A percentile compares a stretch with the other conserved stretches of the same genome.
Conservation (phyloP, 768 basidiomycete species). For the Tricholoma sp. region DNA sequence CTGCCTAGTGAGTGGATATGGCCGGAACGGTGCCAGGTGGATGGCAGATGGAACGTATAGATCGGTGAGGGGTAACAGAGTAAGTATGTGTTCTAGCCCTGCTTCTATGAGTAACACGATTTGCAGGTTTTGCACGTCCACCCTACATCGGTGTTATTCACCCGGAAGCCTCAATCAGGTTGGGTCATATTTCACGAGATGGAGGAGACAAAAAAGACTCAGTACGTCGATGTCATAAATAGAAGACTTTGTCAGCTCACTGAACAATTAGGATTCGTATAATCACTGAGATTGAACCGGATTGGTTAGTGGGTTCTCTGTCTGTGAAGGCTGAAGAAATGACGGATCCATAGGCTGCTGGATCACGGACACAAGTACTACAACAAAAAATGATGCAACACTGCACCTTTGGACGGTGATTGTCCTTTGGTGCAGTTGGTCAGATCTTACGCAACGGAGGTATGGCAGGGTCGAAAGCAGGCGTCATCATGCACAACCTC, state of each 20-base stretch:
- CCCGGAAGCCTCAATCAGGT: constrained; percentile 81
- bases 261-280: constrained; percentile 70
- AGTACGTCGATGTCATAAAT: constrained; percentile 44
- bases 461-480: too few relatives aligned
- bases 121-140: constrained; percentile 80
- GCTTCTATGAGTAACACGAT: not conserved
- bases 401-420: not conserved
- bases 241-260: constrained; percentile 10
- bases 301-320: constrained; percentile 59
- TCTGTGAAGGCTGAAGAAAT: not conserved
- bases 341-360: constrained; percentile 21
- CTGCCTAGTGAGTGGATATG: constrained; percentile 91
- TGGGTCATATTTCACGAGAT: constrained; percentile 97
- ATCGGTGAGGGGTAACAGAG: constrained; percentile 81
- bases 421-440: not conserved
- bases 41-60: constrained; percentile 90
- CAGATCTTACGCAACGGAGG: not conserved
- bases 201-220: constrained; percentile 93
- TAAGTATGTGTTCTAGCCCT: constrained; percentile 26
- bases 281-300: constrained; percentile 90
- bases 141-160: constrained; percentile 92
- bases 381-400: constrained; percentile 1
- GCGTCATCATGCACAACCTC: too few relatives aligned
- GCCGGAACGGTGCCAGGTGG: constrained; percentile 91
- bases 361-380: constrained; percentile 30